Percentiles rank a stretch among this genome's conserved stretches.
Conservation (phyloP, 306 rosid genomes). For the Inga laurina region DNA sequence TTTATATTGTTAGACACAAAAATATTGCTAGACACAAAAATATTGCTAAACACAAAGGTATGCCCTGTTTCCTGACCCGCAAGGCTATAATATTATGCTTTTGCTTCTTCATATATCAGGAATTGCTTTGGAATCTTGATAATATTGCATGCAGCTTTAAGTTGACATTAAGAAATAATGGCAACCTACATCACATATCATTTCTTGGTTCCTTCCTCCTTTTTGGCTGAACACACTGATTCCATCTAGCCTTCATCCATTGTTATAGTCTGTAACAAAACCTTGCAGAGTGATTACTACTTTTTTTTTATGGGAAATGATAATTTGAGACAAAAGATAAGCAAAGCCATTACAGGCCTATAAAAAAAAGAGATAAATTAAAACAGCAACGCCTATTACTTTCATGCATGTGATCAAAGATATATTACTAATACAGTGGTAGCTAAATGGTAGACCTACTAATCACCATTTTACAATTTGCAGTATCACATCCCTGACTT, state of each 20-base stretch:
- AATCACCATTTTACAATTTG: neutral
- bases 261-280: neutral
- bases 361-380: too few species aligned
- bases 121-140: too few species aligned
- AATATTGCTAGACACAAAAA: constrained; percentile 1
- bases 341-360: neutral
- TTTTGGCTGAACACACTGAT: too few species aligned
- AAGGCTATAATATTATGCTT: neutral
- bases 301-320: neutral
- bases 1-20: constrained; percentile 7
- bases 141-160: too few species aligned
- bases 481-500: neutral
- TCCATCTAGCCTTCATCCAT: neutral
- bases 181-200: too few species aligned
- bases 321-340: neutral
- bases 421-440: neutral
- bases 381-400: too few species aligned
- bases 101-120: neutral
- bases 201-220: too few species aligned
- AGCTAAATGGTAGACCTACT: neutral
- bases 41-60: constrained; percentile 24
- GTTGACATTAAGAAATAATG: too few species aligned
- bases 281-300: neutral
- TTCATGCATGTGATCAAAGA: neutral
- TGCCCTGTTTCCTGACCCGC: neutral